Evolutionary conservation across 495 filamentous ascomycete genomes (phyloP).

Genomic region (Tuber borchii): DNA sequence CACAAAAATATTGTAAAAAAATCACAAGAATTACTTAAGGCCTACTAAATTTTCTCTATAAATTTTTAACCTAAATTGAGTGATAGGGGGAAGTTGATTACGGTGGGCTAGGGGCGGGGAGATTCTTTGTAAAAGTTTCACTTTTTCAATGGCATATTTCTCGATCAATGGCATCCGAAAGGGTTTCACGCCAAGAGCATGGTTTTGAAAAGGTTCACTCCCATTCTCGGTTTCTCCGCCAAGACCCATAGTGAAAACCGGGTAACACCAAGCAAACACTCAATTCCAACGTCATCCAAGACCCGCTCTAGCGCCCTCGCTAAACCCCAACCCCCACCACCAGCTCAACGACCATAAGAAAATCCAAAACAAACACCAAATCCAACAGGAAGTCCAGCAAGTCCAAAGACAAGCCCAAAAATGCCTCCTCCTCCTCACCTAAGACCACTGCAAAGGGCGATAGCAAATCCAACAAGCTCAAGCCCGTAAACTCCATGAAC

Average conservation of each 20-base stretch:
- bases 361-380: constrained; percentile 24
- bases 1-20: too few species aligned
- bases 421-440: constrained; percentile 13
- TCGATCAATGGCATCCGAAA: too few species aligned
- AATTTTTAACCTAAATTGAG: too few species aligned
- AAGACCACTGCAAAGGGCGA: constrained; percentile 25
- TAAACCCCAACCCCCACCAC: neutral
- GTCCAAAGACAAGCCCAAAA: constrained; percentile 5
- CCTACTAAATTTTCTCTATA: too few species aligned
- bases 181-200: too few species aligned
- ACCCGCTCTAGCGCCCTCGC: neutral
- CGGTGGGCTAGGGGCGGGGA: too few species aligned
- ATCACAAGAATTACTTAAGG: too few species aligned
- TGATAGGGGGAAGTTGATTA: too few species aligned
- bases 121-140: too few species aligned
- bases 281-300: neutral
- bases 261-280: neutral
- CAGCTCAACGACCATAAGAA: neutral
- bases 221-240: too few species aligned
- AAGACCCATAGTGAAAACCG: neutral
- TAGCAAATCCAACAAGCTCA: constrained; percentile 27
- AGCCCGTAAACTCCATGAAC: constrained; percentile 37
- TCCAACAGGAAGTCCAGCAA: constrained; percentile 10
- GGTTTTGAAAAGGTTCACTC: too few species aligned
- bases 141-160: too few species aligned